These are phyloP conservation scores for Panicum miliaceum DNA, from an alignment of 176 grass and related monocot genomes.

Conservation along the genomic window DNA sequence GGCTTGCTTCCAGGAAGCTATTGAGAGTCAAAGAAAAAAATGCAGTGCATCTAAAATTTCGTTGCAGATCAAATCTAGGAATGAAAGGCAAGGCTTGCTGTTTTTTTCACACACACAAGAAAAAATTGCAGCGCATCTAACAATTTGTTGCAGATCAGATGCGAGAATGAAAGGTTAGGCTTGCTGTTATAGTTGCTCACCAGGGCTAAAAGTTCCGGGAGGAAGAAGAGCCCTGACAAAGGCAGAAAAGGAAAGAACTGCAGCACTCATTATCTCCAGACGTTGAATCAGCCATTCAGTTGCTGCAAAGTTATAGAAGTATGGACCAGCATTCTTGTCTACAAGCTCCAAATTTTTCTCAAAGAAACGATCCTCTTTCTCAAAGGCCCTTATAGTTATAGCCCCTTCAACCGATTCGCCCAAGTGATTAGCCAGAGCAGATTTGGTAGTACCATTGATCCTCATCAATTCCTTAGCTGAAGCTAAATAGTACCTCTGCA, in stretches of 20 bases:
- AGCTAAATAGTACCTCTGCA: conserved; percentile 85
- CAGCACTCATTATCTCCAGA: conserved; percentile 79
- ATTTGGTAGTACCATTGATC: conserved; percentile 96
- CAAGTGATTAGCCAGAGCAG: conserved; percentile 84
- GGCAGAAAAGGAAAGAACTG: conserved; percentile 73
- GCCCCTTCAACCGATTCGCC: conserved; percentile 82
- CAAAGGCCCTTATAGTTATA: conserved; percentile 84
- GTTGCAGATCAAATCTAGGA: neutral
- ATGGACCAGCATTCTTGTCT: conserved; percentile 88
- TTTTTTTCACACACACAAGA: too few relatives aligned
- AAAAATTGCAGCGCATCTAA: neutral
- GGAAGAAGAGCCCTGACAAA: conserved; percentile 86
- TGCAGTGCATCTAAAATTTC: neutral
- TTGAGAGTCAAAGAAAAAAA: neutral
- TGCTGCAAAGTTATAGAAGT: conserved; percentile 78
- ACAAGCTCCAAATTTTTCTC: conserved; percentile 68
- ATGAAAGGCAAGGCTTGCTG: neutral
- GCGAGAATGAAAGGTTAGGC: conserved; percentile 1
- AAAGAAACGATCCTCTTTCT: conserved; percentile 88
- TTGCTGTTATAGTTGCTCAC: conserved; percentile 37
- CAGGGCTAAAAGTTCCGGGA: conserved; percentile 77
- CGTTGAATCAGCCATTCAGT: conserved; percentile 91
- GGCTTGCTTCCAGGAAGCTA: conserved; percentile 1
- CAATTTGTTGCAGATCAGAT: conserved; percentile 9
- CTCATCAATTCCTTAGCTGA: conserved; percentile 96